Percentiles rank a stretch among this genome's conserved stretches.
Conservation (phyloP, 2,329 filamentous ascomycete species). For the Botryosphaeria dothidea region DNA sequence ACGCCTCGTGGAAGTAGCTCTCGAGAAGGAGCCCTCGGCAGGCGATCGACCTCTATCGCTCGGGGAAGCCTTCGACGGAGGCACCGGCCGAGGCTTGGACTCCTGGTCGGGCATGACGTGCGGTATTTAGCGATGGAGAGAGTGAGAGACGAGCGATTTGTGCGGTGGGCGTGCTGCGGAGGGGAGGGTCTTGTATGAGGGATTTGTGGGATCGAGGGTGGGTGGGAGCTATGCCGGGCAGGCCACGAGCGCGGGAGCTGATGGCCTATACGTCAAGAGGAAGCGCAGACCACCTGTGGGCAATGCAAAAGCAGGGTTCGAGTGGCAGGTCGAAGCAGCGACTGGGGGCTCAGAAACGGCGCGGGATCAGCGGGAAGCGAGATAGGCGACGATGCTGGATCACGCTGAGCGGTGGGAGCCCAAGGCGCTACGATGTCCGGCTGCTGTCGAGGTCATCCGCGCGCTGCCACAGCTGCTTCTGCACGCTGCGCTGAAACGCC, state of each 20-base stretch:
- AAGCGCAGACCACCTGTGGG: not conserved
- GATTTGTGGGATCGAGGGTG: not conserved
- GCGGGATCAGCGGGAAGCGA: slow-evolving; percentile 9
- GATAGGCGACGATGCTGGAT: slow-evolving; percentile 17
- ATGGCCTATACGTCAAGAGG: slow-evolving; percentile 2
- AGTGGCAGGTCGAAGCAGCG: slow-evolving; percentile 3
- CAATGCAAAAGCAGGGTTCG: not conserved
- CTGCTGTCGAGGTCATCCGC: not conserved
- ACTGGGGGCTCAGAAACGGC: slow-evolving; percentile 1
- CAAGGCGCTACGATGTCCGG: slow-evolving; percentile 13
- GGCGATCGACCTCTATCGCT: slow-evolving; percentile 30
- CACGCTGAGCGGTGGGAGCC: slow-evolving; percentile 19
- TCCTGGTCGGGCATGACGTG: slow-evolving; percentile 18
- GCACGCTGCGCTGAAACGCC: not conserved
- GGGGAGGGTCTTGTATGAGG: not conserved
- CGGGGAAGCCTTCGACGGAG: slow-evolving; percentile 26
- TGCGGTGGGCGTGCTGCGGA: not conserved
- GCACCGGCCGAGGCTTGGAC: slow-evolving; percentile 30
- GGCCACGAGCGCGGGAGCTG: not conserved
- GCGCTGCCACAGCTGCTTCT: not conserved
- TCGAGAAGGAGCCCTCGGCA: slow-evolving; percentile 43
- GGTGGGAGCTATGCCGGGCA: slow-evolving; percentile 3
- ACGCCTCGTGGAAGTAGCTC: slow-evolving; percentile 56
- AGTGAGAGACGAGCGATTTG: not conserved
- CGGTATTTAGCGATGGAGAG: not conserved